A percentile compares a stretch with the other conserved stretches of the same genome.
Conservation (phyloP, 2,329 filamentous ascomycete genomes). For the Pyrenophora teres region DNA sequence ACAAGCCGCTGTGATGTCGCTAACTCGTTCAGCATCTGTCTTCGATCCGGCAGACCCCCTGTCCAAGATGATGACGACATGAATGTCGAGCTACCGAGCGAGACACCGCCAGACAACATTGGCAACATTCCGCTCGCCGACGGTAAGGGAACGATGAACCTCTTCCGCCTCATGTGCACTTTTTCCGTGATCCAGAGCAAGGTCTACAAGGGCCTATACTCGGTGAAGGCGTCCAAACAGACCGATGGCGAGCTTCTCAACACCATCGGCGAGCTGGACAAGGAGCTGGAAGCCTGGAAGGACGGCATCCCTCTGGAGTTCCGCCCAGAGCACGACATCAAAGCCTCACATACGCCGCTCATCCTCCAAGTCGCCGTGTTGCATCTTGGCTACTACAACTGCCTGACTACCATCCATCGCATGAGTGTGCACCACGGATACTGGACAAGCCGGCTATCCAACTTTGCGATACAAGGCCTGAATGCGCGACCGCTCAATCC, state of each 20-base stretch:
- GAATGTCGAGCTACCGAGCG: constrained; percentile 94
- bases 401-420: constrained; percentile 93
- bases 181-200: constrained; percentile 91
- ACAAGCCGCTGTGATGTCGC: constrained; percentile 3
- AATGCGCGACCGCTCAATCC: constrained; percentile 92
- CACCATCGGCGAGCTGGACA: constrained; percentile 92
- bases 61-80: constrained; percentile 81
- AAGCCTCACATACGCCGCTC: constrained; percentile 87
- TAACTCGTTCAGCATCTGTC: constrained; percentile 59
- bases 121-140: constrained; percentile 91
- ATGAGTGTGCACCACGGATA: constrained; percentile 99
- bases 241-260: constrained; percentile 91
- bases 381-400: constrained; percentile 98
- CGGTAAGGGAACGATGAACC: constrained; percentile 89
- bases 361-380: constrained; percentile 92
- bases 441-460: constrained; percentile 93
- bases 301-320: constrained; percentile 94
- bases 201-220: constrained; percentile 92
- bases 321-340: constrained; percentile 95
- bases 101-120: constrained; percentile 87
- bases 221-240: constrained; percentile 87
- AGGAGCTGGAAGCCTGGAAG: constrained; percentile 86
- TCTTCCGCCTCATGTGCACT: constrained; percentile 91
- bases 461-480: constrained; percentile 92
- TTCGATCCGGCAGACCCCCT: constrained; percentile 72